Evolutionary conservation across 2,329 filamentous ascomycete species (phyloP).

Genomic region (Tolypocladium ovalisporum): DNA sequence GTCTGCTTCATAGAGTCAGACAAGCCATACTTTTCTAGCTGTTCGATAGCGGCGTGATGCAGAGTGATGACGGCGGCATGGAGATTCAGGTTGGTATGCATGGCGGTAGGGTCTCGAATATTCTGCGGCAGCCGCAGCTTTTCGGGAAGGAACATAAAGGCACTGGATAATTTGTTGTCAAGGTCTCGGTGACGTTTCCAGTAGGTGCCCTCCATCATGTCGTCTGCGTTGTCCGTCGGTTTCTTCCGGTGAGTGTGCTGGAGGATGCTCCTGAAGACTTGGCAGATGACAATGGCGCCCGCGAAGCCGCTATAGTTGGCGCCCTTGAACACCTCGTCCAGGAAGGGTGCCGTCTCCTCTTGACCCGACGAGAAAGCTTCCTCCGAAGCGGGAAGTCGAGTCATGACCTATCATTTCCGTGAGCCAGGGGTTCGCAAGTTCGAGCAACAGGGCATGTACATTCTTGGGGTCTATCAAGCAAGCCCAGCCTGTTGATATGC

Average conservation of each 20-base stretch:
- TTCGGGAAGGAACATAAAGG: conserved; percentile 68
- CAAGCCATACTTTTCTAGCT: conserved; percentile 61
- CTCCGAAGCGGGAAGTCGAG: conserved; percentile 70
- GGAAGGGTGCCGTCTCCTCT: conserved; percentile 48
- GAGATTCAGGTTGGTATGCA: conserved; percentile 80
- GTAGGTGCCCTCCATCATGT: conserved; percentile 65
- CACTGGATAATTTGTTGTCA: conserved; percentile 69
- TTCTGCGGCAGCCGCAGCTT: conserved; percentile 61
- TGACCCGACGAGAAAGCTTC: conserved; percentile 60
- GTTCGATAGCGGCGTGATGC: conserved; percentile 80
- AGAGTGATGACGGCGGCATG: conserved; percentile 82
- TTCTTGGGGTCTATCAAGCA: conserved; percentile 67
- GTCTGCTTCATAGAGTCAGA: conserved; percentile 53
- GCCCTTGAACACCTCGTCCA: conserved; percentile 55
- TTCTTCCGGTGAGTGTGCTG: conserved; percentile 67
- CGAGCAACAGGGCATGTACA: conserved; percentile 19
- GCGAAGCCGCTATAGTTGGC: conserved; percentile 59
- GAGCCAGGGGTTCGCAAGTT: neutral
- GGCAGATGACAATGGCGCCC: conserved; percentile 61
- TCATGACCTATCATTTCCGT: conserved; percentile 46
- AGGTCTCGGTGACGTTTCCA: conserved; percentile 79
- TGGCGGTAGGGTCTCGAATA: conserved; percentile 57
- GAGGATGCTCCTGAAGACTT: conserved; percentile 72
- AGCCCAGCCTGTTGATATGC: conserved; percentile 85
- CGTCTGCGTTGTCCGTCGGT: conserved; percentile 59